Conservation (phyloP, 2,329 filamentous ascomycete species). For the Talaromyces sp. region DNA sequence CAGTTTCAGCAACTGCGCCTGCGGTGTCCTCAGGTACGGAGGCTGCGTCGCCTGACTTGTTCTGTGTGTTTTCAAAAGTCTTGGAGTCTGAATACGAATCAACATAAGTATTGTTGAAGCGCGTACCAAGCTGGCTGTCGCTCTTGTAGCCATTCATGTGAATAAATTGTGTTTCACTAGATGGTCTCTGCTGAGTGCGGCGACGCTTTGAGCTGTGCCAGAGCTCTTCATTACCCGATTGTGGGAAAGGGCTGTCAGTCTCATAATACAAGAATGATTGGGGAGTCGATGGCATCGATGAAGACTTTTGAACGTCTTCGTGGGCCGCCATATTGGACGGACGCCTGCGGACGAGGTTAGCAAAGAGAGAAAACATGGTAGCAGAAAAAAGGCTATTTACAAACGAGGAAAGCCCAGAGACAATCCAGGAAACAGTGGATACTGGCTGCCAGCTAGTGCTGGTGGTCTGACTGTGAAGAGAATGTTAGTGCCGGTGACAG, state of each 20-base stretch:
- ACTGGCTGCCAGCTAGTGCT: background rate
- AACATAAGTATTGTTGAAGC: conserved; percentile 20
- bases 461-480: conserved; percentile 6
- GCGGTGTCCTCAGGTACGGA: conserved; percentile 10
- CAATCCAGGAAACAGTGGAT: background rate
- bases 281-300: conserved; percentile 20
- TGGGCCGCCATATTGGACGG: conserved; percentile 17
- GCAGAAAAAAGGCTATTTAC: background rate
- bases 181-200: conserved; percentile 17
- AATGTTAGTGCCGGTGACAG: background rate
- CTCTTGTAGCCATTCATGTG: conserved; percentile 22
- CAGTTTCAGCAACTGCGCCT: background rate
- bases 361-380: background rate
- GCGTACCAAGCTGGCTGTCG: conserved; percentile 19
- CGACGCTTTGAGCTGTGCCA: conserved; percentile 20
- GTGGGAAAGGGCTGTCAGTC: conserved; percentile 14
- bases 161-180: conserved; percentile 20
- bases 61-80: conserved; percentile 16
- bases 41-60: conserved; percentile 11
- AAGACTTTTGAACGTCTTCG: conserved; percentile 19
- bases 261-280: conserved; percentile 20
- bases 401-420: background rate
- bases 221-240: conserved; percentile 14
- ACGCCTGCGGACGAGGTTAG: conserved; percentile 1
- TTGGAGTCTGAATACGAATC: conserved; percentile 19